These are phyloP conservation scores for Didymella arachidicola DNA, from an alignment of 2,329 filamentous ascomycete genomes.

Conservation along the genomic window DNA sequence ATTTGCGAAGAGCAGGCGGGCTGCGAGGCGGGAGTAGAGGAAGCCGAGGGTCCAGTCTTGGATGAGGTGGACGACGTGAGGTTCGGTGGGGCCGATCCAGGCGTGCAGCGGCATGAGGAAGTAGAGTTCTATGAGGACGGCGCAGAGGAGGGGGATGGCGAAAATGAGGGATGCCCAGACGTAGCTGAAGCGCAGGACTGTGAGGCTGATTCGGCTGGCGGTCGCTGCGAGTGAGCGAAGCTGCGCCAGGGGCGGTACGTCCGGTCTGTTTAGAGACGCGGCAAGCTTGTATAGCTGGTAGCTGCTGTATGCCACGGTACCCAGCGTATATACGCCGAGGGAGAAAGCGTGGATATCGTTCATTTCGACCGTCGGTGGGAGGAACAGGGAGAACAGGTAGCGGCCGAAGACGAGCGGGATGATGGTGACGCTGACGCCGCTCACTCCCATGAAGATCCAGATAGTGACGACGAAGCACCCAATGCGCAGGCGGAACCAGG, in stretches of 20 bases:
- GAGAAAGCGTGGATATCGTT: conserved; percentile 98
- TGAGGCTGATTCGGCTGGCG: conserved; percentile 41
- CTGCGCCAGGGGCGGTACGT: conserved; percentile 43
- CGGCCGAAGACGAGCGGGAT: conserved; percentile 87
- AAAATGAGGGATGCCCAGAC: conserved; percentile 77
- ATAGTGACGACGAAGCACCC: conserved; percentile 87
- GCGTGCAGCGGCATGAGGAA: conserved; percentile 86
- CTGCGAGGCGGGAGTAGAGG: conserved; percentile 83
- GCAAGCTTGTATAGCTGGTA: conserved; percentile 60
- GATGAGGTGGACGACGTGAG: conserved; percentile 82
- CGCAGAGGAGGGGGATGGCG: conserved; percentile 82
- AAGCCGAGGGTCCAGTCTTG: conserved; percentile 95
- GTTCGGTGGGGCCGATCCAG: conserved; percentile 60
- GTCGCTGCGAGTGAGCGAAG: conserved; percentile 37
- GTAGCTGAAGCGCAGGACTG: conserved; percentile 69
- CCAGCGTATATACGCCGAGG: conserved; percentile 83
- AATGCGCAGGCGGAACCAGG: conserved; percentile 80
- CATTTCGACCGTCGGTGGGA: conserved; percentile 70
- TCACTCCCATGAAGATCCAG: conserved; percentile 91
- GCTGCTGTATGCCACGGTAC: conserved; percentile 67
- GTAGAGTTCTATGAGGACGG: conserved; percentile 85
- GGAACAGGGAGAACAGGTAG: conserved; percentile 73
- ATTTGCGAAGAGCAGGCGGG: conserved; percentile 72
- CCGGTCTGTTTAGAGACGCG: conserved; percentile 33
- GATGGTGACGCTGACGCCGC: conserved; percentile 85